These are phyloP conservation scores for Leptographium flavum DNA, from an alignment of 2,329 filamentous ascomycete species.

Conservation along the genomic window DNA sequence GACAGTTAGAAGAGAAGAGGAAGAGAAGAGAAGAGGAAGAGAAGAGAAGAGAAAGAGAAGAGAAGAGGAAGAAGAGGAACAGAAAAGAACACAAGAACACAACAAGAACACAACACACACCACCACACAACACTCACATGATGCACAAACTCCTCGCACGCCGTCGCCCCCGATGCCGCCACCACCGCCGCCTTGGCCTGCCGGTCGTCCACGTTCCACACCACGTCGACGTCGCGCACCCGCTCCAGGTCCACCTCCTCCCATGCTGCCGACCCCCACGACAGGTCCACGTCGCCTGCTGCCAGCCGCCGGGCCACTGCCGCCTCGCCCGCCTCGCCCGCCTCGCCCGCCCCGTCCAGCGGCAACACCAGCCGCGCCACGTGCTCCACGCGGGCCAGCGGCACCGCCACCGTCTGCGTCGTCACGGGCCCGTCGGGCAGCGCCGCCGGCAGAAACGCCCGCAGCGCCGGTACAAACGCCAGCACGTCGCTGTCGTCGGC, in stretches of 20 bases:
- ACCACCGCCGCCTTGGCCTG: constrained; percentile 44
- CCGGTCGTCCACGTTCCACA: constrained; percentile 65
- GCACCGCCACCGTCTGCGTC: constrained; percentile 53
- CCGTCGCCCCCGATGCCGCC: constrained; percentile 48
- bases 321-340: background rate
- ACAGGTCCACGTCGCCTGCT: constrained; percentile 44
- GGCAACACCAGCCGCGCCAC: constrained; percentile 51
- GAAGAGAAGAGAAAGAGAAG: too few species aligned
- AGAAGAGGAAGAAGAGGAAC: background rate
- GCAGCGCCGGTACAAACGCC: constrained; percentile 63
- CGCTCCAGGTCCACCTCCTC: constrained; percentile 71
- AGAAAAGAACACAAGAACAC: too few species aligned
- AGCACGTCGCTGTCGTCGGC: constrained; percentile 74
- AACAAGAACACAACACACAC: too few species aligned
- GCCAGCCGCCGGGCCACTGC: constrained; percentile 41
- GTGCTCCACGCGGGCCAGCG: constrained; percentile 68
- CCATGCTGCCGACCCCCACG: constrained; percentile 65
- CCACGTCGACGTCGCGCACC: constrained; percentile 69
- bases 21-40: background rate
- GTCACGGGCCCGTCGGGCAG: constrained; percentile 55
- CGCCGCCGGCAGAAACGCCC: constrained; percentile 45
- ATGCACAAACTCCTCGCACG: constrained; percentile 69
- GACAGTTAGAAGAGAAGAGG: constrained; percentile 16
- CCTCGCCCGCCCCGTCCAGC: background rate
- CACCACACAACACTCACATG: constrained; percentile 61